These are phyloP conservation scores for Bathelium albidoporum DNA, from an alignment of 495 filamentous ascomycete species.

Conservation along the genomic window DNA sequence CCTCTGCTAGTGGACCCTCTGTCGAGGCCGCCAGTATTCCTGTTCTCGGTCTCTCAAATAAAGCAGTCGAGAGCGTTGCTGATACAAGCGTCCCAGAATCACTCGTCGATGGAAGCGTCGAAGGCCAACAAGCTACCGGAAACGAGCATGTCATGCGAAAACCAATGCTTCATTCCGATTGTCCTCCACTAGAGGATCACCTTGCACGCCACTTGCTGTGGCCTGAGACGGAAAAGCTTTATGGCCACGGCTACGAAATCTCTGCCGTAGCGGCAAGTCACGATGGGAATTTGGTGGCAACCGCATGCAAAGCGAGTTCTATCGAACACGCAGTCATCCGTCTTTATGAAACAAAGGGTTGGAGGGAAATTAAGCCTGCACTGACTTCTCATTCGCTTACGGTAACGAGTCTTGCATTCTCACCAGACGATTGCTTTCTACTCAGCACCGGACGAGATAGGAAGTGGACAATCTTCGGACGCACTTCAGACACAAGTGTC, in stretches of 20 bases:
- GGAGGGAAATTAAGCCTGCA: slow-evolving; percentile 80
- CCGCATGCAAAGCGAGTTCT: slow-evolving; percentile 87
- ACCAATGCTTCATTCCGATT: slow-evolving; percentile 37
- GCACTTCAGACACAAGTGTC: slow-evolving; percentile 27
- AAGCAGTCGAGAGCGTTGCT: slow-evolving; percentile 56
- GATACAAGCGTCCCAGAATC: neutral
- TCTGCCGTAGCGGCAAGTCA: slow-evolving; percentile 75
- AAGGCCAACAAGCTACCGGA: slow-evolving; percentile 21
- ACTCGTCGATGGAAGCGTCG: slow-evolving; percentile 14
- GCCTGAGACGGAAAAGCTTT: slow-evolving; percentile 94
- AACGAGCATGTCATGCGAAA: slow-evolving; percentile 31
- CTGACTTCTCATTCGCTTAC: slow-evolving; percentile 75
- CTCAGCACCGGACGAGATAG: slow-evolving; percentile 86
- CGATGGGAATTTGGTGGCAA: slow-evolving; percentile 66
- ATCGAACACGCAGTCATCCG: slow-evolving; percentile 91
- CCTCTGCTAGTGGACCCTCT: slow-evolving; percentile 39
- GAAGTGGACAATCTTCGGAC: slow-evolving; percentile 73
- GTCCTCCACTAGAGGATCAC: slow-evolving; percentile 82
- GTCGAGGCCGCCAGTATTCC: slow-evolving; percentile 88
- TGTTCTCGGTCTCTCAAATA: slow-evolving; percentile 92
- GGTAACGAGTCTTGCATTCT: slow-evolving; percentile 70
- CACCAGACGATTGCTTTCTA: slow-evolving; percentile 57
- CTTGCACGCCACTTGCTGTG: slow-evolving; percentile 84
- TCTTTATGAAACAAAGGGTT: slow-evolving; percentile 71
- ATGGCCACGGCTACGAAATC: slow-evolving; percentile 98